Evolutionary conservation across 2,329 filamentous ascomycete species (phyloP).

Genomic region (Lasiodiplodia citricola): DNA sequence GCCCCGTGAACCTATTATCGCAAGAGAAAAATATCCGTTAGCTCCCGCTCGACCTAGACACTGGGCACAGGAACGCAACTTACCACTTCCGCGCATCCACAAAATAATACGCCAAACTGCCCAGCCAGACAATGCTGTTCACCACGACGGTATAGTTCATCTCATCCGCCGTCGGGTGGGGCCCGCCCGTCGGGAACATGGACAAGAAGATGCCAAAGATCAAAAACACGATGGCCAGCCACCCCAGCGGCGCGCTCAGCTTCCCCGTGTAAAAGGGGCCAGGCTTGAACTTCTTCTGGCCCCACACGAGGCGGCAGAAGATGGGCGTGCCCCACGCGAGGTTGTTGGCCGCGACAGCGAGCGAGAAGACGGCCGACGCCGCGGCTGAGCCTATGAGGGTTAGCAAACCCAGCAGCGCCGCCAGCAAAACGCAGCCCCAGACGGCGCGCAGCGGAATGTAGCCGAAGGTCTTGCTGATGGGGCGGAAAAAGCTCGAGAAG

Average conservation of each 20-base stretch:
- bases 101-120: slow-evolving; percentile 61
- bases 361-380: slow-evolving; percentile 64
- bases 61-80: neutral
- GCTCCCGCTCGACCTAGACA: neutral
- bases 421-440: slow-evolving; percentile 59
- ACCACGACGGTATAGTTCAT: slow-evolving; percentile 72
- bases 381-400: slow-evolving; percentile 64
- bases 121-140: slow-evolving; percentile 64
- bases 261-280: slow-evolving; percentile 65
- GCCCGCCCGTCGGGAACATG: slow-evolving; percentile 65
- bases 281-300: slow-evolving; percentile 61
- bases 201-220: slow-evolving; percentile 60
- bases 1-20: slow-evolving; percentile 52
- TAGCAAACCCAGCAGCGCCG: slow-evolving; percentile 61
- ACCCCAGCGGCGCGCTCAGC: slow-evolving; percentile 60
- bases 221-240: slow-evolving; percentile 60
- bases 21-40: slow-evolving; percentile 35
- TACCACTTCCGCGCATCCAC: slow-evolving; percentile 63
- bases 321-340: slow-evolving; percentile 66
- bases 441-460: slow-evolving; percentile 64
- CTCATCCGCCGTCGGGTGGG: slow-evolving; percentile 54
- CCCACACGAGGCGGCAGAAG: slow-evolving; percentile 64
- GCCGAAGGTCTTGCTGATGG: slow-evolving; percentile 59
- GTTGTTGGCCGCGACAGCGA: slow-evolving; percentile 65
- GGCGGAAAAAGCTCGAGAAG: slow-evolving; percentile 63